phyloP scores from a whole-genome alignment of 352 stramenopile genomes.

The Thalassiosira exigua region DNA sequence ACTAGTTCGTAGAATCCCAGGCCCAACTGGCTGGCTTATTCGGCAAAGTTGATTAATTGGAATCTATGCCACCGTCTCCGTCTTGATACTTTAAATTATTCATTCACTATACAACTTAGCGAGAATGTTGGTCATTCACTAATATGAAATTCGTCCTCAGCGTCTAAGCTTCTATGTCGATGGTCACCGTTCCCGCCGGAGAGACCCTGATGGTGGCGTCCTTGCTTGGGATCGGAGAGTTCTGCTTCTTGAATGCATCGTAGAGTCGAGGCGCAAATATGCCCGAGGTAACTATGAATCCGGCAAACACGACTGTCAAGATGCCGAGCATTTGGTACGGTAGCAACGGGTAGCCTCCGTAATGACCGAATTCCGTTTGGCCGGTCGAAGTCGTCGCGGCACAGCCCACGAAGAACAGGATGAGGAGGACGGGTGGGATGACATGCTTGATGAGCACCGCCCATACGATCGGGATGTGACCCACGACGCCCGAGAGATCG shows the following conservation, averaged over 20 bases:
- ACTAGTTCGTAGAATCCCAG: too few species aligned
- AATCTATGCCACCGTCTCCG: neutral
- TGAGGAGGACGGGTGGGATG: conserved; percentile 69
- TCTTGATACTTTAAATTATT: neutral
- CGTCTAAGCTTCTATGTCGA: too few species aligned
- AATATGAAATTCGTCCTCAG: too few species aligned
- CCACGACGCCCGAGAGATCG: conserved; percentile 52
- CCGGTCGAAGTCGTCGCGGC: conserved; percentile 30
- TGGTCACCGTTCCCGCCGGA: neutral
- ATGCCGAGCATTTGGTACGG: conserved; percentile 75
- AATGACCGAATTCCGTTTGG: conserved; percentile 59
- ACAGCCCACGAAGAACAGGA: conserved; percentile 64
- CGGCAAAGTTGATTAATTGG: neutral
- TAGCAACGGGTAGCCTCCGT: conserved; percentile 49
- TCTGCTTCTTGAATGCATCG: conserved; percentile 14
- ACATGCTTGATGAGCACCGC: conserved; percentile 65
- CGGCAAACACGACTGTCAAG: conserved; percentile 56
- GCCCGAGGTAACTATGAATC: conserved; percentile 42
- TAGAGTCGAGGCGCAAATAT: conserved; percentile 40
- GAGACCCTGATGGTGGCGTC: conserved; percentile 10
- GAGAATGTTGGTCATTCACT: too few species aligned
- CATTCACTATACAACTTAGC: neutral
- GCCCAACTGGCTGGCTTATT: neutral
- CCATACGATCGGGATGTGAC: conserved; percentile 49
- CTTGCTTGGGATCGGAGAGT: conserved; percentile 10